Conservation (phyloP, 208 protist genomes). For the Hexamita inflata region DNA sequence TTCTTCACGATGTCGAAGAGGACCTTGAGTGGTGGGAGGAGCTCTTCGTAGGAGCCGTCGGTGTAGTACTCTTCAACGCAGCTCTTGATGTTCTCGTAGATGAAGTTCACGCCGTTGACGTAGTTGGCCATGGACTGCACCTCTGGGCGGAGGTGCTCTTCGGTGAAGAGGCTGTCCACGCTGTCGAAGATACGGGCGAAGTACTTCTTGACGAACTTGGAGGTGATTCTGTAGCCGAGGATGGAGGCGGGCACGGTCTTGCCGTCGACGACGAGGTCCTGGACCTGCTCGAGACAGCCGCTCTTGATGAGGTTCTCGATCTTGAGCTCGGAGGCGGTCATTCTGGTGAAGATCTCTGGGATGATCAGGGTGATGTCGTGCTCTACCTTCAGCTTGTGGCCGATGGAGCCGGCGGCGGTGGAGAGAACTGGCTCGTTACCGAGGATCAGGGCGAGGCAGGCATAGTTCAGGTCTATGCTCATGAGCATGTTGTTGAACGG, state of each 20-base stretch:
- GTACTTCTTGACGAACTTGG: conserved; percentile 40
- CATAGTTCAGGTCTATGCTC: conserved; percentile 36
- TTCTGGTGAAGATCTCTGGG: conserved; percentile 45
- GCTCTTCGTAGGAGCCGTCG: conserved; percentile 40
- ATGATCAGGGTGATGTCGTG: conserved; percentile 48
- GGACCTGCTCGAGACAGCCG: conserved; percentile 41
- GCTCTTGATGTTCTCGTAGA: conserved; percentile 25
- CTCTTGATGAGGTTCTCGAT: conserved; percentile 27
- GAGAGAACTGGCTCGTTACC: conserved; percentile 16
- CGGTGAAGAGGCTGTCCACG: conserved; percentile 40
- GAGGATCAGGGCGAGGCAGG: conserved; percentile 27
- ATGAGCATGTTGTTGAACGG: conserved; percentile 43
- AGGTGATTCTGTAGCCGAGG: conserved; percentile 49
- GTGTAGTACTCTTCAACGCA: conserved; percentile 34
- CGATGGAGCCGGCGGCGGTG: conserved; percentile 36
- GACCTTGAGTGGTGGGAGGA: conserved; percentile 40
- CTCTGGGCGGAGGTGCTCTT: conserved; percentile 43
- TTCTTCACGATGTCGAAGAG: conserved; percentile 44
- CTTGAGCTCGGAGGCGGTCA: conserved; percentile 37
- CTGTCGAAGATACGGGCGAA: conserved; percentile 42
- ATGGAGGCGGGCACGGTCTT: conserved; percentile 34
- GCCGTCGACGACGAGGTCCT: conserved; percentile 45
- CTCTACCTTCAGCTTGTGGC: conserved; percentile 33
- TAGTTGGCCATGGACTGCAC: conserved; percentile 32
- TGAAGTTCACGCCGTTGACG: conserved; percentile 37